Percentiles rank a stretch among this genome's conserved stretches.
These are phyloP conservation scores for Domatiomyces catenatus DNA, from an alignment of 2,329 filamentous ascomycete genomes.

Conservation along the genomic window DNA sequence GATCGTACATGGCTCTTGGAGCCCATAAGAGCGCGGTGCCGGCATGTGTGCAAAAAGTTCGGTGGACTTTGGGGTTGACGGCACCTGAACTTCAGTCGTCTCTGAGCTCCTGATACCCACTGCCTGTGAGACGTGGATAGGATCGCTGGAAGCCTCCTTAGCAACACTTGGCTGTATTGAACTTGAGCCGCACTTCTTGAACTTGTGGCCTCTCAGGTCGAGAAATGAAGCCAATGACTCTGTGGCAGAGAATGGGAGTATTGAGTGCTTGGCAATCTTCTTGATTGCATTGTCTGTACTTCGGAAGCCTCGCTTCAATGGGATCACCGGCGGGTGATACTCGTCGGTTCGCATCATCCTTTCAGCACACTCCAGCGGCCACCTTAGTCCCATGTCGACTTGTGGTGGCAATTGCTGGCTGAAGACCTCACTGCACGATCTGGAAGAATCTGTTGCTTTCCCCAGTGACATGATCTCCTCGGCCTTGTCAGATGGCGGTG, in stretches of 20 bases:
- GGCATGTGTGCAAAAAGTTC: not conserved
- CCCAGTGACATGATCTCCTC: not conserved
- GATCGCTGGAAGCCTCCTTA: conserved; percentile 9
- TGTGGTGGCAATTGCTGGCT: not conserved
- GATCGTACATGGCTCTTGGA: conserved; percentile 4
- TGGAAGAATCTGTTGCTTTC: not conserved
- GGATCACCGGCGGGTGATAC: not conserved
- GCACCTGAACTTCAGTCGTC: conserved; percentile 1
- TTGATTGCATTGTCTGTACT: not conserved
- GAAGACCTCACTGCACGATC: not conserved
- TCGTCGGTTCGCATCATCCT: not conserved
- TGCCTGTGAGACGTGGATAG: conserved; percentile 12
- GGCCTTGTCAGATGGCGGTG: not conserved
- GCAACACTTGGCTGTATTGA: not conserved
- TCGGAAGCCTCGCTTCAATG: not conserved
- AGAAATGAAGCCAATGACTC: conserved; percentile 12
- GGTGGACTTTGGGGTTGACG: conserved; percentile 1
- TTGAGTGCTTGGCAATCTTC: not conserved
- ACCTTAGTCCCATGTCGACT: not conserved
- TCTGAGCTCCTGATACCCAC: not conserved
- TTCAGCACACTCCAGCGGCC: not conserved
- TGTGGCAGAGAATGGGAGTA: conserved; percentile 5
- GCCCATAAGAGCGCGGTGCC: not conserved
- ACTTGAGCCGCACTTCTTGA: conserved; percentile 4
- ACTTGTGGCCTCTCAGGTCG: conserved; percentile 14